phyloP scores from a whole-genome alignment of 495 filamentous ascomycete species.

The Neurospora hispaniola region DNA sequence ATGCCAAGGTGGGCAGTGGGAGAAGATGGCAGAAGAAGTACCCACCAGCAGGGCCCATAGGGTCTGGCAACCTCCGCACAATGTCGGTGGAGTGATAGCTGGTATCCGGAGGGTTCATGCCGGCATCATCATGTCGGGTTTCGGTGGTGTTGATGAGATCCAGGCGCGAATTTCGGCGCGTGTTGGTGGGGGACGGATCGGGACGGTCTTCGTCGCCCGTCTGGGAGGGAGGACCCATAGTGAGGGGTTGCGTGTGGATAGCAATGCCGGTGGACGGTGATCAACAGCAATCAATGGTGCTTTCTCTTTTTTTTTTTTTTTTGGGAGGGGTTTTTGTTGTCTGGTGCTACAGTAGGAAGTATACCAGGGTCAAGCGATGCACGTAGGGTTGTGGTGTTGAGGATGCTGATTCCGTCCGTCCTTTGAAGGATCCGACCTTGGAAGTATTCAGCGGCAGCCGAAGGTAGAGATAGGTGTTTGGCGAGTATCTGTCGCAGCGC shows the following conservation, averaged over 20 bases:
- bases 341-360: slow-evolving; percentile 3
- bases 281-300: neutral
- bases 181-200: slow-evolving; percentile 33
- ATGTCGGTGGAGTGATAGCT: slow-evolving; percentile 39
- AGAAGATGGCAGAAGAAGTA: slow-evolving; percentile 1
- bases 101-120: slow-evolving; percentile 18
- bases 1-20: neutral
- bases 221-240: slow-evolving; percentile 31
- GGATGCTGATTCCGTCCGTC: neutral
- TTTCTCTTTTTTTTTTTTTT: neutral
- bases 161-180: slow-evolving; percentile 25
- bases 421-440: neutral
- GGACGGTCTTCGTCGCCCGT: slow-evolving; percentile 18
- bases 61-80: slow-evolving; percentile 34
- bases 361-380: neutral
- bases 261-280: neutral
- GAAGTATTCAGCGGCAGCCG: neutral
- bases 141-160: slow-evolving; percentile 11
- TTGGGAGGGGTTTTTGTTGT: neutral
- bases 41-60: slow-evolving; percentile 26
- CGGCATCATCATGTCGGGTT: neutral
- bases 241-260: neutral
- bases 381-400: neutral
- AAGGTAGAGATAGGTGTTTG: neutral
- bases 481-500: neutral